Percentiles rank a stretch among this genome's conserved stretches.
Conservation (phyloP, 2,329 filamentous ascomycete species). For the Capronia epimyces region DNA sequence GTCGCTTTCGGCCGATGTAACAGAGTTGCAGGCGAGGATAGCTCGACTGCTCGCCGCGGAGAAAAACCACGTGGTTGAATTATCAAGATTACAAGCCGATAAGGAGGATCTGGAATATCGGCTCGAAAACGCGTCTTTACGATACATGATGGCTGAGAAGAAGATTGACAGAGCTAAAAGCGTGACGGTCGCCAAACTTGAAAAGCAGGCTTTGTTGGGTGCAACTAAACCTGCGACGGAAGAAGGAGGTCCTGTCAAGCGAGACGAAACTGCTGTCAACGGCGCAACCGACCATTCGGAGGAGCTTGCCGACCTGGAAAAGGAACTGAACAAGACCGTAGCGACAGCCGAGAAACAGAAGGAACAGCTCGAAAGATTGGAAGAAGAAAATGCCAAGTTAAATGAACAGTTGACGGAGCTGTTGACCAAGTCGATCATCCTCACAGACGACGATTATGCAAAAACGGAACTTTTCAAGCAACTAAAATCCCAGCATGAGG, state of each 20-base stretch:
- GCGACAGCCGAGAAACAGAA: constrained; percentile 78
- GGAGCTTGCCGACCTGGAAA: constrained; percentile 63
- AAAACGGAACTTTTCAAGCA: constrained; percentile 91
- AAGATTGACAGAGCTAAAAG: constrained; percentile 87
- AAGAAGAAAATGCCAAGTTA: constrained; percentile 67
- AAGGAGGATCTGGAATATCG: constrained; percentile 82
- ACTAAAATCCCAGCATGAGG: constrained; percentile 83
- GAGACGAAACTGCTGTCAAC: constrained; percentile 51
- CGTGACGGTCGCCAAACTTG: constrained; percentile 81
- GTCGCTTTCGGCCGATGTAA: constrained; percentile 59
- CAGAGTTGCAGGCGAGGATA: constrained; percentile 68
- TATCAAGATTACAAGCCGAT: constrained; percentile 69
- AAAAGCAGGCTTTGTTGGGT: constrained; percentile 77
- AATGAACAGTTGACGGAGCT: constrained; percentile 74
- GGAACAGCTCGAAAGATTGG: constrained; percentile 74
- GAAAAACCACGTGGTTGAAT: constrained; percentile 70
- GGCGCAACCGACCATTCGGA: constrained; percentile 50
- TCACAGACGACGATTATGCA: constrained; percentile 89
- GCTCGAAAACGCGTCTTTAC: constrained; percentile 77
- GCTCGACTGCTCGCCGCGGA: constrained; percentile 70
- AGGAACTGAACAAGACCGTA: constrained; percentile 69
- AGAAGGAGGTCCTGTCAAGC: constrained; percentile 42
- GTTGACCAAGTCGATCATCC: constrained; percentile 54
- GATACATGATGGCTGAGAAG: constrained; percentile 94
- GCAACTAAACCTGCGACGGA: constrained; percentile 47